Base-by-base conservation (phyloP, 2,329 filamentous ascomycete genomes). In the Didymosphaeria variabile region DNA sequence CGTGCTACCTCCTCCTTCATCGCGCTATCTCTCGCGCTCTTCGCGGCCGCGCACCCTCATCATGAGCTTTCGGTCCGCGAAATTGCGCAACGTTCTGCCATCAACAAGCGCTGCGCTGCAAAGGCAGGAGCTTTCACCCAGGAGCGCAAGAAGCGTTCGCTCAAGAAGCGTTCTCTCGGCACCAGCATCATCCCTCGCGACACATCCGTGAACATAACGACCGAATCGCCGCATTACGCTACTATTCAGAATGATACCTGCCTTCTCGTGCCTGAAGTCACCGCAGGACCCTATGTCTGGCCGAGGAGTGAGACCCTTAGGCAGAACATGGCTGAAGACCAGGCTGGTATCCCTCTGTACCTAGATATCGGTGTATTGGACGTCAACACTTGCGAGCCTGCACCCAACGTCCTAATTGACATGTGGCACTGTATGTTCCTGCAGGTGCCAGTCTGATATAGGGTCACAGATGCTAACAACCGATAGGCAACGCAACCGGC, bases 341-440 rank as follows among this genome's bases (percentile, higher is more conserved):
- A 81, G 62, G 61, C 49, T 1, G 79, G 79, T 53, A 71, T 81
- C 12, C 74, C 77, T n/a, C 66, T 82, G n/a, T 74, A 74, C 57
- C 70, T 81, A 57, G 79, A 81, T 56, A 74, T 79, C 54, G 78
- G 81, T 64, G 61, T 81, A 31, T 74, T 81, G 34, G 71, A 82
- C 63, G 76, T 78, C 50, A 72, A 73, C 17, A 79, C 79, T 44
- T 81, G 79, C 65, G 73, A 81, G n/a, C 80, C 79, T 1, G 65
- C 80, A 21, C 55, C 72, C 1, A 66, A 77, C 3, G 64, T 77
- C 47, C 74, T 77, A 36, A 67, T 77, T 26, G 79, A 81, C 29
- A 60, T 81, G 58, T 81, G 79, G 79, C 72, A 79, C 66, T 79
- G 76, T 57, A 53, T 31, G 55, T 47, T 26, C 26, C 13, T 13